Conservation (phyloP, 345 rosid genomes). For the Orychophragmus violaceus region DNA sequence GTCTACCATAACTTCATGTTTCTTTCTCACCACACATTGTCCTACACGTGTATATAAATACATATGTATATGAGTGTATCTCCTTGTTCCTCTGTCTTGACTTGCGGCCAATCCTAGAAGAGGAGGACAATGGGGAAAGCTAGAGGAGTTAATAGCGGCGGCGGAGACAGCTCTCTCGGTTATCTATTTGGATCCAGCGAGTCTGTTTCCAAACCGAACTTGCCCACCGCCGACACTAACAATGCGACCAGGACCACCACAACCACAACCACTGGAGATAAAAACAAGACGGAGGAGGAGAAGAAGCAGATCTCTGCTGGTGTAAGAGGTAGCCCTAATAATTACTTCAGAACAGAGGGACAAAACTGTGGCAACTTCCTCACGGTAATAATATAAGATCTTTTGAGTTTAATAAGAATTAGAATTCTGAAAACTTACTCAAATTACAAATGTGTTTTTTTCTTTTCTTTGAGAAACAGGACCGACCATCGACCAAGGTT, state of each 20-base stretch:
- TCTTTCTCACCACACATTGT: conserved; percentile 6
- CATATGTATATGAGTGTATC: not conserved
- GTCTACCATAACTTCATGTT: conserved; percentile 17
- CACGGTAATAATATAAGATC: conserved; percentile 36
- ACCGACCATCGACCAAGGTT: conserved; percentile 52
- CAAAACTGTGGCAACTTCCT: conserved; percentile 81
- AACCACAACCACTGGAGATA: conserved; percentile 28
- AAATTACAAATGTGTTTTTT: not conserved
- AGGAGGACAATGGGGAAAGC: conserved; percentile 52
- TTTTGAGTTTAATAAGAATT: not conserved
- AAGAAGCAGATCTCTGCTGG: conserved; percentile 61
- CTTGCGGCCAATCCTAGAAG: conserved; percentile 17
- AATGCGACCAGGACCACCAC: conserved; percentile 27
- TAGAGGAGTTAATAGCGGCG: conserved; percentile 74
- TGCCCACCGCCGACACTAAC: conserved; percentile 21
- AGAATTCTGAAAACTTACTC: not conserved
- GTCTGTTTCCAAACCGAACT: conserved; percentile 40
- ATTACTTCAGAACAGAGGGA: conserved; percentile 69
- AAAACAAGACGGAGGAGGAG: conserved; percentile 32
- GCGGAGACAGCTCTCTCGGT: conserved; percentile 90
- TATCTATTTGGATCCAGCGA: conserved; percentile 75
- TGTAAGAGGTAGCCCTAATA: conserved; percentile 54
- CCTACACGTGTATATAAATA: conserved; percentile 24
- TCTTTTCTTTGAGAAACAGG: conserved; percentile 26
- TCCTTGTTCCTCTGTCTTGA: conserved; percentile 24